phyloP scores from a whole-genome alignment of 805 yeast genomes.

The Scheffersomyces ergatensis region DNA sequence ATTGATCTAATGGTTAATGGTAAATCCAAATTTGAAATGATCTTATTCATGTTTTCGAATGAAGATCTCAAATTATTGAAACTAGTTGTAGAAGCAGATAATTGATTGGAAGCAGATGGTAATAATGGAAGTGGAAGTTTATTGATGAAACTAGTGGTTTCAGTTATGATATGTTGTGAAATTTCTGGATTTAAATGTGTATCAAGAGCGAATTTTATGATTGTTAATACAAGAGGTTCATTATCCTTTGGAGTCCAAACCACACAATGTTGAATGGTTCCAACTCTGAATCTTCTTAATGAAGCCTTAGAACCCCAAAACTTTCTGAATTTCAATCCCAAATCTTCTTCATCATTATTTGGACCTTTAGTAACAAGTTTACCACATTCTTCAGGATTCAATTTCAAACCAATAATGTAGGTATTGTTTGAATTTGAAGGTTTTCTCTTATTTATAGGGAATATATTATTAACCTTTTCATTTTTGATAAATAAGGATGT shows the following conservation, averaged over 20 bases:
- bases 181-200: slow-evolving; percentile 56
- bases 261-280: slow-evolving; percentile 85
- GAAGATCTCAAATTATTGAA: slow-evolving; percentile 33
- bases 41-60: slow-evolving; percentile 50
- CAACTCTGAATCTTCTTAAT: slow-evolving; percentile 89
- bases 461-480: slow-evolving; percentile 20
- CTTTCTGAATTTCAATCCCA: slow-evolving; percentile 59
- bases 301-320: slow-evolving; percentile 92
- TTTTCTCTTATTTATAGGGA: slow-evolving; percentile 53
- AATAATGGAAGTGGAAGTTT: slow-evolving; percentile 59
- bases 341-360: slow-evolving; percentile 52
- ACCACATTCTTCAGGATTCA: slow-evolving; percentile 73
- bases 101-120: slow-evolving; percentile 56
- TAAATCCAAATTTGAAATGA: slow-evolving; percentile 45
- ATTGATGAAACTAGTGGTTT: slow-evolving; percentile 45
- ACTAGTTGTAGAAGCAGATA: slow-evolving; percentile 35
- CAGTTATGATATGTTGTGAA: slow-evolving; percentile 32
- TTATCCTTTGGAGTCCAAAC: slow-evolving; percentile 66
- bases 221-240: slow-evolving; percentile 63
- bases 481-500: slow-evolving; percentile 32
- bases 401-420: slow-evolving; percentile 58
- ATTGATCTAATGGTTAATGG: slow-evolving; percentile 75
- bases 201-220: slow-evolving; percentile 60
- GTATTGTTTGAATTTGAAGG: slow-evolving; percentile 32
- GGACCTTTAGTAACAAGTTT: slow-evolving; percentile 89